Percentiles rank a stretch among this genome's conserved stretches.
Evolutionary conservation across 139 green algal species (phyloP).

Genomic region (Chlamydomonas incerta): DNA sequence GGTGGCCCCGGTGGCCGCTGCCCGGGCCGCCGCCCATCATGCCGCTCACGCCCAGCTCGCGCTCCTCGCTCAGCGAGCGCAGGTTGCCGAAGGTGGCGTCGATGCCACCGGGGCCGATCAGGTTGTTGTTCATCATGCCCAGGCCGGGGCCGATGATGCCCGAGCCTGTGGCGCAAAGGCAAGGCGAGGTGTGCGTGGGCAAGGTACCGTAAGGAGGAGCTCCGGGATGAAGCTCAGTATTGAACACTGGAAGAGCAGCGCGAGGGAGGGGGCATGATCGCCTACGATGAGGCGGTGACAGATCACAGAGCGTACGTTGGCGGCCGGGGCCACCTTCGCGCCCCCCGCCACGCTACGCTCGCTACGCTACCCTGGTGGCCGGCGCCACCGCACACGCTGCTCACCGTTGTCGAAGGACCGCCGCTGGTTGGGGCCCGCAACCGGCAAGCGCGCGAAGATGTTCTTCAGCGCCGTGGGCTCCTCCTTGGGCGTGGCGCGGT

Average conservation of each 20-base stretch:
- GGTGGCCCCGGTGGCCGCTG: no score
- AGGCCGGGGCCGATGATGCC: constrained; percentile 70
- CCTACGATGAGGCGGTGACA: no score
- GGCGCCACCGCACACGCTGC: not conserved
- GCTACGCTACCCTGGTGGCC: no score
- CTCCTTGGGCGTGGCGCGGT: constrained; percentile 90
- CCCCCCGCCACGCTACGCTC: no score
- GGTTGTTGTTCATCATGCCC: constrained; percentile 36
- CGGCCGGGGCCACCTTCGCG: no score
- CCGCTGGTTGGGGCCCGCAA: constrained; percentile 37
- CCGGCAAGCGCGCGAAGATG: constrained; percentile 44
- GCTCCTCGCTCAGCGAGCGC: constrained; percentile 54
- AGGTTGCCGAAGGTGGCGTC: constrained; percentile 48
- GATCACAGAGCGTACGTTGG: no score
- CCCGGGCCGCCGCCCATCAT: constrained; percentile 31
- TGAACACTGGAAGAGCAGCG: no score
- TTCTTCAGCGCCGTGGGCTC: constrained; percentile 51
- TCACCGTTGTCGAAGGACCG: constrained; percentile 73
- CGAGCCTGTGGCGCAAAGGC: constrained; percentile 53
- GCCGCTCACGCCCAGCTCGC: constrained; percentile 27
- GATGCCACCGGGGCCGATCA: constrained; percentile 12
- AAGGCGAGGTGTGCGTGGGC: no score
- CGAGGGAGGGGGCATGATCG: no score
- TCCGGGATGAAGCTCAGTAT: no score
- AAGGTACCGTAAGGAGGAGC: no score